phyloP scores from a whole-genome alignment of 139 green algal species.

The Edaphochlamys debaryana region DNA sequence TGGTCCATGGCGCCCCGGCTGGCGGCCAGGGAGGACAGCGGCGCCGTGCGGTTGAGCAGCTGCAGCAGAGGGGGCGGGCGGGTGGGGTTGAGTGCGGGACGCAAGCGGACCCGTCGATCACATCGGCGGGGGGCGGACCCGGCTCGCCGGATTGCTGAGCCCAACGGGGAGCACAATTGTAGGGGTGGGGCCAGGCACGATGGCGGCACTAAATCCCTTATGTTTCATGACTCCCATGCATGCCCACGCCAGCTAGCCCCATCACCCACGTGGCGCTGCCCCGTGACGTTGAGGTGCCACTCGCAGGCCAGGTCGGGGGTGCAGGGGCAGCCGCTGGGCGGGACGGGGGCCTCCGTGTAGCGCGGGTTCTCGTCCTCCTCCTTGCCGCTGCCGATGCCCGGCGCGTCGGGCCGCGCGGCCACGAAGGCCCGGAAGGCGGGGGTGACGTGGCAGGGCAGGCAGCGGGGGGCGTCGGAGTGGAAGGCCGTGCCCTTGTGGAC shows the following conservation, averaged over 20 bases:
- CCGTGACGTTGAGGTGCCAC: conserved; percentile 14
- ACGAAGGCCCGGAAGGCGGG: not conserved
- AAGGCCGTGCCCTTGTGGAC: conserved; percentile 12
- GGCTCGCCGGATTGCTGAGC: too few species aligned
- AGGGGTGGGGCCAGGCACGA: too few species aligned
- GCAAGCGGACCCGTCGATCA: too few species aligned
- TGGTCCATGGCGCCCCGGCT: not conserved
- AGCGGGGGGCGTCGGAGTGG: conserved; percentile 13
- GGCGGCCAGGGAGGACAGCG: not conserved
- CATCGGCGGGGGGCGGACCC: too few species aligned
- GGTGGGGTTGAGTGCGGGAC: too few species aligned
- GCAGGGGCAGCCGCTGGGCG: conserved; percentile 26
- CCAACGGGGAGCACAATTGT: too few species aligned
- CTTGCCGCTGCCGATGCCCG: too few species aligned
- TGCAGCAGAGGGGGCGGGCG: not conserved
- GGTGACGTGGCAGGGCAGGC: conserved; percentile 27
- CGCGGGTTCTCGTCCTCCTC: accelerated
- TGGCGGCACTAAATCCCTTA: too few species aligned
- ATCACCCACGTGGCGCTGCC: too few species aligned
- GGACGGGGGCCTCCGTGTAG: not conserved
- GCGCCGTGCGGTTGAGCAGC: not conserved
- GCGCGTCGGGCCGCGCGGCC: not conserved
- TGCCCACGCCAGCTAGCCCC: too few species aligned
- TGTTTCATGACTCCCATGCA: too few species aligned
- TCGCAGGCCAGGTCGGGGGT: conserved; percentile 28